Evolutionary conservation across 2,329 filamentous ascomycete species (phyloP).

Genomic region (Rhexocercosporidium sp.): DNA sequence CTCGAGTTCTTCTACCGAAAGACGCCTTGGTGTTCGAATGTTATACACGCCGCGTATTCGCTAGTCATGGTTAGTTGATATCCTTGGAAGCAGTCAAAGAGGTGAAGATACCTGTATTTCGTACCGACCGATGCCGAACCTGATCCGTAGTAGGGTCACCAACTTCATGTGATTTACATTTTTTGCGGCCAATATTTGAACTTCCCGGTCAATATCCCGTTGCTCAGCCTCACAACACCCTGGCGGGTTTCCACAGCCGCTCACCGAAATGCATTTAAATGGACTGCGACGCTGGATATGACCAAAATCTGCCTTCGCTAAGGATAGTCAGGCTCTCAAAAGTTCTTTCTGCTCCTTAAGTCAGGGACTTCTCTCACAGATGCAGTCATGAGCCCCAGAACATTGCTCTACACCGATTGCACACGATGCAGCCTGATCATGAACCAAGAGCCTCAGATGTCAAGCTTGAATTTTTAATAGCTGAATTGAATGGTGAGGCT

Average conservation of each 20-base stretch:
- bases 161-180: constrained; percentile 14
- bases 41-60: background rate
- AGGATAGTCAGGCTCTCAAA: background rate
- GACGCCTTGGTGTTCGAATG: constrained; percentile 3
- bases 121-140: constrained; percentile 10
- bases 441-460: too few relatives aligned
- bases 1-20: constrained; percentile 3
- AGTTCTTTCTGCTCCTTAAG: too few relatives aligned
- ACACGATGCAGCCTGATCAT: too few relatives aligned
- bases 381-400: too few relatives aligned
- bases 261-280: background rate
- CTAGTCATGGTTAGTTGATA: background rate
- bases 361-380: too few relatives aligned
- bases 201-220: background rate
- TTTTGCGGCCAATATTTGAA: background rate
- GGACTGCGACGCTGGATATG: background rate
- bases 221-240: background rate
- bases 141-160: background rate
- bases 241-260: background rate
- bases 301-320: background rate
- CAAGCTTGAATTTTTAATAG: too few relatives aligned
- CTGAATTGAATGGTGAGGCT: too few relatives aligned
- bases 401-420: too few relatives aligned
- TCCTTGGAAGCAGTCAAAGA: background rate
- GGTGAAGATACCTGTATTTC: constrained; percentile 6